Evolutionary conservation across 768 basidiomycete species (phyloP).

Genomic region (Lepiota venenata): DNA sequence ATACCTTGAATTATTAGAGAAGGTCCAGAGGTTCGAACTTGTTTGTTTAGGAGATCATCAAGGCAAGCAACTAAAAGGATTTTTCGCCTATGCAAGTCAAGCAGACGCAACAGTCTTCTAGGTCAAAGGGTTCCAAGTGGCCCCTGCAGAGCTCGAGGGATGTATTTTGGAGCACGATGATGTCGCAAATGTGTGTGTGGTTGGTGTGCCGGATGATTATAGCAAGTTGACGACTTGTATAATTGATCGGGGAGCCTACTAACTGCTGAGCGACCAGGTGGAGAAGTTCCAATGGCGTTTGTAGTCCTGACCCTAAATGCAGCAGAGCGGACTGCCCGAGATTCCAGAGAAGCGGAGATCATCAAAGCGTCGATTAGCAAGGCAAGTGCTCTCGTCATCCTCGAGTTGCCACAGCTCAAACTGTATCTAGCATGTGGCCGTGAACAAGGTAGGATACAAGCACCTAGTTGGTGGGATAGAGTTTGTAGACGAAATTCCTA

Average conservation of each 20-base stretch:
- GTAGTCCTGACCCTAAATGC: slow-evolving; percentile 49
- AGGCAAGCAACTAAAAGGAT: slow-evolving; percentile 21
- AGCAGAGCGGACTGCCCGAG: slow-evolving; percentile 26
- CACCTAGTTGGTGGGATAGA: slow-evolving; percentile 57
- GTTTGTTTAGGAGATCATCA: slow-evolving; percentile 40
- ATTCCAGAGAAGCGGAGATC: slow-evolving; percentile 23
- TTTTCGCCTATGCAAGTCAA: background rate
- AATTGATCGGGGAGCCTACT: background rate
- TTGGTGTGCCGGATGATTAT: slow-evolving; percentile 65
- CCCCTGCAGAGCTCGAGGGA: slow-evolving; percentile 73
- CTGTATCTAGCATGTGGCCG: slow-evolving; percentile 43
- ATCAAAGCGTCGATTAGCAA: slow-evolving; percentile 46
- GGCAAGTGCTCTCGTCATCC: slow-evolving; percentile 25
- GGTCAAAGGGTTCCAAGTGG: slow-evolving; percentile 70
- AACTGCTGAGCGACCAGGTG: slow-evolving; percentile 29
- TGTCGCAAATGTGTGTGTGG: slow-evolving; percentile 60
- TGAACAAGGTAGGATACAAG: slow-evolving; percentile 56
- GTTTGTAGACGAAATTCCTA: slow-evolving; percentile 52
- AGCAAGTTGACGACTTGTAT: slow-evolving; percentile 27
- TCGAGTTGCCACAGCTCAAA: background rate
- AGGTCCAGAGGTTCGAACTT: background rate
- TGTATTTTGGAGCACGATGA: slow-evolving; percentile 59
- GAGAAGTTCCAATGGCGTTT: slow-evolving; percentile 71
- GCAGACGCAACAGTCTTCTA: slow-evolving; percentile 37
- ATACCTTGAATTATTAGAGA: background rate